These are phyloP conservation scores for Solanum tarijense DNA, from an alignment of 257 asterid species.

Conservation along the genomic window DNA sequence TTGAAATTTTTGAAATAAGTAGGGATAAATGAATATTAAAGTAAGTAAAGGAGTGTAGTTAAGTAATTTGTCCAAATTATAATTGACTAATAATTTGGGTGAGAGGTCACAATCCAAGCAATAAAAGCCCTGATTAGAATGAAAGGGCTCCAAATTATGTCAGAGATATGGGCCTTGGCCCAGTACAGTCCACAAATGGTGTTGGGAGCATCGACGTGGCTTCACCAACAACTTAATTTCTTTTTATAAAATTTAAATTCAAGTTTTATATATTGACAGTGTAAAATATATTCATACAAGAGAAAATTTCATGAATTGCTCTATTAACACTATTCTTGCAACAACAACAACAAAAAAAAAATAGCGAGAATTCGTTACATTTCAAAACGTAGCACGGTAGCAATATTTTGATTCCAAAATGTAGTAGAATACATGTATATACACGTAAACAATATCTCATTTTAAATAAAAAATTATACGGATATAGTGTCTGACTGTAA, in stretches of 20 bases:
- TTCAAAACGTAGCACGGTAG: not conserved
- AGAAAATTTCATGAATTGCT: not conserved
- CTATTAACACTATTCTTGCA: not conserved
- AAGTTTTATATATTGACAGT: not conserved
- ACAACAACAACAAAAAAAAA: not conserved
- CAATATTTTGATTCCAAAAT: not conserved
- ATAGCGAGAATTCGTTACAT: not conserved
- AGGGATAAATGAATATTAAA: too few relatives aligned
- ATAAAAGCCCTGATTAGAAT: not conserved
- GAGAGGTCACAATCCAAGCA: not conserved
- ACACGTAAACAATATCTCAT: not conserved
- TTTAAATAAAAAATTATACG: not conserved
- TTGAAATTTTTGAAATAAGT: too few relatives aligned
- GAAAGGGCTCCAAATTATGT: not conserved
- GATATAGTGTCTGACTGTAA: not conserved
- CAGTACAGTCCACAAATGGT: constrained; percentile 4
- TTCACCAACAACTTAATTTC: not conserved
- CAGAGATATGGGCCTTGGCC: not conserved
- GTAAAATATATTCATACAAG: too few relatives aligned
- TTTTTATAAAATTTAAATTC: not conserved
- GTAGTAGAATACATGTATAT: not conserved
- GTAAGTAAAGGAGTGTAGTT: too few relatives aligned
- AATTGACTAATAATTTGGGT: not conserved
- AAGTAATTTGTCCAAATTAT: too few relatives aligned
- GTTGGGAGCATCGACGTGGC: constrained; percentile 16